These are phyloP conservation scores for Aureobasidium mangrovei DNA, from an alignment of 2,329 filamentous ascomycete species.

Conservation along the genomic window DNA sequence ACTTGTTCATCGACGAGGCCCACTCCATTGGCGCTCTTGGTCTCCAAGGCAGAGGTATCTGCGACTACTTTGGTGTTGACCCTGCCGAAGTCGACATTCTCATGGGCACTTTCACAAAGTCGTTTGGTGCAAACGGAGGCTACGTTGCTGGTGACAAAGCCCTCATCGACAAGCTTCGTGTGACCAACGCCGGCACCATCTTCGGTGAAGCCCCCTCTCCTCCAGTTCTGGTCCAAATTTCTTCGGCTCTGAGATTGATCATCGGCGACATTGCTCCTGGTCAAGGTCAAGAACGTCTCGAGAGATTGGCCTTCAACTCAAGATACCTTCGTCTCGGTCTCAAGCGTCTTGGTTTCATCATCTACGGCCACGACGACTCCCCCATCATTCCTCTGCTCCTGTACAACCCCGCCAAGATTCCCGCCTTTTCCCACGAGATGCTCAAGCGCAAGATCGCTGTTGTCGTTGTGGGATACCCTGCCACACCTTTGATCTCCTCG, in stretches of 20 bases:
- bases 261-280: slow-evolving; percentile 78
- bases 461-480: slow-evolving; percentile 94
- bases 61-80: slow-evolving; percentile 93
- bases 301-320: slow-evolving; percentile 96
- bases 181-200: slow-evolving; percentile 75
- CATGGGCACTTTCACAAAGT: slow-evolving; percentile 98
- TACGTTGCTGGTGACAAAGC: slow-evolving; percentile 85
- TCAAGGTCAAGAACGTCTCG: slow-evolving; percentile 89
- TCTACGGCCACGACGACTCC: slow-evolving; percentile 95
- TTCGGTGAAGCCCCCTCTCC: slow-evolving; percentile 84
- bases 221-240: slow-evolving; percentile 83
- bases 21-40: slow-evolving; percentile 93
- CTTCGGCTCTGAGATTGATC: slow-evolving; percentile 79
- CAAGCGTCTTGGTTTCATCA: slow-evolving; percentile 92
- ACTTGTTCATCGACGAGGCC: slow-evolving; percentile 90
- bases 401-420: slow-evolving; percentile 98
- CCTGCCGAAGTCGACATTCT: slow-evolving; percentile 83
- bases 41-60: slow-evolving; percentile 80
- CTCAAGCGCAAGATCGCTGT: slow-evolving; percentile 94
- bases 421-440: slow-evolving; percentile 98
- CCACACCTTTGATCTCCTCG: slow-evolving; percentile 89
- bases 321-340: slow-evolving; percentile 94
- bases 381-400: slow-evolving; percentile 91
- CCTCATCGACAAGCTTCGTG: slow-evolving; percentile 85
- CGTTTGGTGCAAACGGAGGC: slow-evolving; percentile 94